Percentiles rank a stretch among this genome's conserved stretches.
phyloP scores from a whole-genome alignment of 306 rosid species.

The Prunus armeniaca region DNA sequence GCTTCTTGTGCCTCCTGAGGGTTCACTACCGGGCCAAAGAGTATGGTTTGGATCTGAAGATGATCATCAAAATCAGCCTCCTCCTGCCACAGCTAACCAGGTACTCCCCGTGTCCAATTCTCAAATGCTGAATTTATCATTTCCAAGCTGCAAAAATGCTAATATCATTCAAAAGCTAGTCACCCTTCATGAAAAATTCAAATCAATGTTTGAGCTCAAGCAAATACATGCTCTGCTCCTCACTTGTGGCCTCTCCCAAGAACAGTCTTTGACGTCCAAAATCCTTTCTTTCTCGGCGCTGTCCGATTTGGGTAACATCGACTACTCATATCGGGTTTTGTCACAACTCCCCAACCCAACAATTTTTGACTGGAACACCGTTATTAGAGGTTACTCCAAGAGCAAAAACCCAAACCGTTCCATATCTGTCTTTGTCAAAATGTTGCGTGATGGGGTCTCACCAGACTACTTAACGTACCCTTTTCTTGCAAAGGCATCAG shows the following conservation, averaged over 20 bases:
- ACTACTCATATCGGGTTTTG: slow-evolving; percentile 50
- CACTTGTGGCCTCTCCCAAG: slow-evolving; percentile 56
- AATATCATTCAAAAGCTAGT: slow-evolving; percentile 27
- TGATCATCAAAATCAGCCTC: slow-evolving; percentile 59
- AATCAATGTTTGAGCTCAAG: slow-evolving; percentile 61
- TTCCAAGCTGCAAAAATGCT: slow-evolving; percentile 23
- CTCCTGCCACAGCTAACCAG: slow-evolving; percentile 81
- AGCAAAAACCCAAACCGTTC: slow-evolving; percentile 58
- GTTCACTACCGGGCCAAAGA: slow-evolving; percentile 78
- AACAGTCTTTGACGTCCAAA: slow-evolving; percentile 33
- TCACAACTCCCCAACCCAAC: slow-evolving; percentile 52
- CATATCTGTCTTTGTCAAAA: slow-evolving; percentile 42
- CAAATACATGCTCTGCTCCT: slow-evolving; percentile 55
- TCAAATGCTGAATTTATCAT: slow-evolving; percentile 37
- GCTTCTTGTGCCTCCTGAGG: slow-evolving; percentile 83
- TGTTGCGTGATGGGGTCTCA: slow-evolving; percentile 53
- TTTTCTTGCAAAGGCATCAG: slow-evolving; percentile 67
- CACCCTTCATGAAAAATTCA: slow-evolving; percentile 46
- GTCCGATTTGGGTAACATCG: slow-evolving; percentile 43
- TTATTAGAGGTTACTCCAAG: slow-evolving; percentile 61
- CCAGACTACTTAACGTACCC: slow-evolving; percentile 77
- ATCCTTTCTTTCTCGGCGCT: slow-evolving; percentile 52
- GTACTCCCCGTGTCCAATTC: slow-evolving; percentile 19
- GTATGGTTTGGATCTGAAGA: slow-evolving; percentile 84
- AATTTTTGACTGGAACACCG: slow-evolving; percentile 55